phyloP scores from a whole-genome alignment of 176 grass and related monocot species.

The Eleusine indica region DNA sequence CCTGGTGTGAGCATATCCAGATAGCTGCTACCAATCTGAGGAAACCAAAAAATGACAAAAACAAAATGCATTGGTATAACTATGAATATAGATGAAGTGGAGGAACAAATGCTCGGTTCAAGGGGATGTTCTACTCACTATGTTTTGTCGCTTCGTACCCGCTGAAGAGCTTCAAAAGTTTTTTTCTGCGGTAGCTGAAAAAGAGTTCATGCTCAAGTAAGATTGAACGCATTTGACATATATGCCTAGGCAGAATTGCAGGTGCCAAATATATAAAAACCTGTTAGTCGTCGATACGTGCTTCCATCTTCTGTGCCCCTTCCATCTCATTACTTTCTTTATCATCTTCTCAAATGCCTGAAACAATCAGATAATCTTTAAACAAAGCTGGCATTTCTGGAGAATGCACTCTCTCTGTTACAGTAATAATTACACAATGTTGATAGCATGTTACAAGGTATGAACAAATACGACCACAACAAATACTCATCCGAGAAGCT shows the following conservation, averaged over 20 bases:
- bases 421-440: neutral
- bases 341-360: constrained; percentile 51
- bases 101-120: constrained; percentile 16
- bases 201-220: neutral
- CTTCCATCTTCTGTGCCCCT: constrained; percentile 11
- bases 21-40: constrained; percentile 49
- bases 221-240: neutral
- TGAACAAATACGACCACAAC: neutral
- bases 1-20: constrained; percentile 36
- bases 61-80: constrained; percentile 29
- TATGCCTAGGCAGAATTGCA: constrained; percentile 21
- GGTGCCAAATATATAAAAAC: constrained; percentile 12
- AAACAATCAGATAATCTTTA: constrained; percentile 23
- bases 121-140: constrained; percentile 37
- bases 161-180: constrained; percentile 40
- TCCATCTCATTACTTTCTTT: constrained; percentile 43
- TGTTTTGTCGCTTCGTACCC: neutral
- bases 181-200: constrained; percentile 29
- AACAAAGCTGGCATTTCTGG: neutral
- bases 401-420: constrained; percentile 1
- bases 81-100: neutral
- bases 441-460: constrained; percentile 15
- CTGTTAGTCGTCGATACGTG: neutral
- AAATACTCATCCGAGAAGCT: neutral
- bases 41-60: constrained; percentile 50